Evolutionary conservation across 495 filamentous ascomycete species (phyloP).

Genomic region (Xylaria castorea): DNA sequence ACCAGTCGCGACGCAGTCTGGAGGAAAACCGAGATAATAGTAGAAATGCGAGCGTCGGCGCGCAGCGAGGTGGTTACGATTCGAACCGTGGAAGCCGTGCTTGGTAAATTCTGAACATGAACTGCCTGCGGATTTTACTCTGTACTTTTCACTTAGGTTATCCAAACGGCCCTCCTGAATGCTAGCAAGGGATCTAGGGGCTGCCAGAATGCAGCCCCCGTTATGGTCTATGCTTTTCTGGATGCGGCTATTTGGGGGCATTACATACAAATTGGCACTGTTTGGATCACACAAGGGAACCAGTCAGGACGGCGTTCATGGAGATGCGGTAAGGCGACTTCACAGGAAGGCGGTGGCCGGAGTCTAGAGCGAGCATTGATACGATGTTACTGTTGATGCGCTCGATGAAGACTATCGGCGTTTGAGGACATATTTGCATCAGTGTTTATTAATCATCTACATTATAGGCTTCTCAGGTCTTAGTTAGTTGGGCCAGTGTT

Average conservation of each 20-base stretch:
- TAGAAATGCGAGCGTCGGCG: conserved; percentile 51
- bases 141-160: background rate
- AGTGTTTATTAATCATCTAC: conserved; percentile 27
- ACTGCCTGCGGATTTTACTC: conserved; percentile 8
- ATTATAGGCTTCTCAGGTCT: conserved; percentile 13
- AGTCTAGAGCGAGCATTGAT: conserved; percentile 41
- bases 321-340: conserved; percentile 12
- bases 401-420: conserved; percentile 43
- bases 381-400: conserved; percentile 36
- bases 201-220: background rate
- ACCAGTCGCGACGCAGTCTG: conserved; percentile 71
- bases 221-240: background rate
- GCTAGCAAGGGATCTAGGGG: background rate
- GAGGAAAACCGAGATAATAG: conserved; percentile 60
- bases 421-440: conserved; percentile 28
- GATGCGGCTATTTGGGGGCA: conserved; percentile 20
- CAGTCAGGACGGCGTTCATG: conserved; percentile 27
- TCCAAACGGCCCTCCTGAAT: background rate
- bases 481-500: conserved; percentile 9
- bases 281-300: conserved; percentile 20
- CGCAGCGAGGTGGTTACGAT: conserved; percentile 44
- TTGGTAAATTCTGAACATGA: conserved; percentile 37
- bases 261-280: conserved; percentile 21
- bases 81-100: conserved; percentile 38
- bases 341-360: conserved; percentile 31